phyloP scores from a whole-genome alignment of 192 early-diverging fungal genomes.

The Backusella circina region DNA sequence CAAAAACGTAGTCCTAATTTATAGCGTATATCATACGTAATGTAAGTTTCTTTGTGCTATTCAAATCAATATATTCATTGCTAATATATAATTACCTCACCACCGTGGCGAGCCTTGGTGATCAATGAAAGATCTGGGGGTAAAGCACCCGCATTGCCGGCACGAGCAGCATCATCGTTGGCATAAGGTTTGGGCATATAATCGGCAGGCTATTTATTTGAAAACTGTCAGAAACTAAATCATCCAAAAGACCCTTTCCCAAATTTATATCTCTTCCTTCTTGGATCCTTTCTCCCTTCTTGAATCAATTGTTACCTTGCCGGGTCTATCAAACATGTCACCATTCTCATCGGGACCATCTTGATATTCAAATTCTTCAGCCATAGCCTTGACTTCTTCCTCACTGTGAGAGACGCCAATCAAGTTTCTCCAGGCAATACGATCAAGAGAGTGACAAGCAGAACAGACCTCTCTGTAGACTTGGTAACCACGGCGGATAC shows the following conservation, averaged over 20 bases:
- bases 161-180: slow-evolving; percentile 95
- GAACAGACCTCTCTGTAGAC: slow-evolving; percentile 98
- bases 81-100: slow-evolving; percentile 62
- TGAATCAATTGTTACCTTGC: slow-evolving; percentile 53
- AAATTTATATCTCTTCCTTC: background rate
- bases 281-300: background rate
- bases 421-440: slow-evolving; percentile 92
- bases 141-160: slow-evolving; percentile 91
- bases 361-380: slow-evolving; percentile 84
- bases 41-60: background rate
- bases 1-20: slow-evolving; percentile 92
- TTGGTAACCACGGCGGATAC: slow-evolving; percentile 97
- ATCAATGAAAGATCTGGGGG: slow-evolving; percentile 97
- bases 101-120: slow-evolving; percentile 91
- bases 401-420: slow-evolving; percentile 90
- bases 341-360: slow-evolving; percentile 94
- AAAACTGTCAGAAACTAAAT: background rate
- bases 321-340: slow-evolving; percentile 89
- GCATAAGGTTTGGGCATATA: slow-evolving; percentile 88
- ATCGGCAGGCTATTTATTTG: slow-evolving; percentile 64
- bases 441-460: slow-evolving; percentile 94
- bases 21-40: too few species aligned
- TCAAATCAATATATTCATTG: background rate
- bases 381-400: slow-evolving; percentile 89
- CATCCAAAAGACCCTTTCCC: background rate